Conservation (phyloP, 495 filamentous ascomycete genomes). For the Friedmanniomyces endolithicus region DNA sequence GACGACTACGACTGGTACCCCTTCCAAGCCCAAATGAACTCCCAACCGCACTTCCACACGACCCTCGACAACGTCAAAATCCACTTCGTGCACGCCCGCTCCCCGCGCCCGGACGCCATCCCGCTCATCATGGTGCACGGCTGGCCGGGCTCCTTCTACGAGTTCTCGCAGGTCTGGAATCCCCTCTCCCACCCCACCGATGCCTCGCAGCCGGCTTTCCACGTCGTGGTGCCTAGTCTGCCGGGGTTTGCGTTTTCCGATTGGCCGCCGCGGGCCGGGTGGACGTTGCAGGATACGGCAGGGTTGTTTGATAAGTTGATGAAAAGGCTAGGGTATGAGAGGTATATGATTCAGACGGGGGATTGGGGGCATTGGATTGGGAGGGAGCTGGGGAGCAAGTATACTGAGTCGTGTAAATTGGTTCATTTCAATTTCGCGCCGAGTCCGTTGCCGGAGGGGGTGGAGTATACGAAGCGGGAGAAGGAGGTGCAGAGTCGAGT, state of each 20-base stretch:
- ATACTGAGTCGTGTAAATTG: neutral
- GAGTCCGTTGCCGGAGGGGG: constrained; percentile 4
- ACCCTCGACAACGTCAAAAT: constrained; percentile 12
- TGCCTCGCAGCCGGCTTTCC: constrained; percentile 27
- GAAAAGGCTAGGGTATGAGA: constrained; percentile 19
- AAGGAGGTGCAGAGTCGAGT: constrained; percentile 5
- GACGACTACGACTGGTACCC: neutral
- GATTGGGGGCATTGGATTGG: constrained; percentile 15
- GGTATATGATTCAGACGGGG: constrained; percentile 11
- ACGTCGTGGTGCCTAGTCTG: constrained; percentile 30
- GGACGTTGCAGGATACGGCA: constrained; percentile 19
- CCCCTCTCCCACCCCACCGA: constrained; percentile 18
- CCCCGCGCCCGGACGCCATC: constrained; percentile 21
- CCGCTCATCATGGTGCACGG: constrained; percentile 31
- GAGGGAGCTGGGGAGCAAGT: constrained; percentile 6
- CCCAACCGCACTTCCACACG: constrained; percentile 7
- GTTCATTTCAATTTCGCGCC: constrained; percentile 12
- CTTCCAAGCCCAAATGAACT: constrained; percentile 7
- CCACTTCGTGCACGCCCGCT: constrained; percentile 26
- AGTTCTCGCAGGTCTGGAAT: constrained; percentile 23
- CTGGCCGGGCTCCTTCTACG: constrained; percentile 33
- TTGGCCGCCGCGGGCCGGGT: constrained; percentile 4
- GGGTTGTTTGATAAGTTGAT: constrained; percentile 17
- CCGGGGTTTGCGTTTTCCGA: constrained; percentile 25
- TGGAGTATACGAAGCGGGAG: constrained; percentile 4